Evolutionary conservation across 345 rosid species (phyloP).

Genomic region (Acer campestre): DNA sequence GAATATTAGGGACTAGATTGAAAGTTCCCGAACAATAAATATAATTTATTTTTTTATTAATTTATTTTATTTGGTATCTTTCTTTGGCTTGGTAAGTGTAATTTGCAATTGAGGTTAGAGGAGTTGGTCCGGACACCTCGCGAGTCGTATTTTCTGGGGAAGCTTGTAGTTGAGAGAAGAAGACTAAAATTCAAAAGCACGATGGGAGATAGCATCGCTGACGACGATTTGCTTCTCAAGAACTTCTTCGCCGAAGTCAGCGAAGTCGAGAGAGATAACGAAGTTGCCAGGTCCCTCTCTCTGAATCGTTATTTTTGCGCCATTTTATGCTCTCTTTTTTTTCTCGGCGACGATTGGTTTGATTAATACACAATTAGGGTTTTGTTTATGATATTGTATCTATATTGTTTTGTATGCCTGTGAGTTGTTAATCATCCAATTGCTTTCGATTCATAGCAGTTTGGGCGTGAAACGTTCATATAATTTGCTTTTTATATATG

Average conservation of each 20-base stretch:
- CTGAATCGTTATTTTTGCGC: not conserved
- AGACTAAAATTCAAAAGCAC: conserved; percentile 7
- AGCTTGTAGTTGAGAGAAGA: not conserved
- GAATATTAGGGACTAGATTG: too few relatives aligned
- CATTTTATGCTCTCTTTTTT: not conserved
- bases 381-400: conserved; percentile 16
- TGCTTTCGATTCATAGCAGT: not conserved
- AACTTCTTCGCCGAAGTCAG: conserved; percentile 95
- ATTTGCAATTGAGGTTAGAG: not conserved
- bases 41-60: too few relatives aligned
- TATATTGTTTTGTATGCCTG: not conserved
- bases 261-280: conserved; percentile 95
- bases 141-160: too few relatives aligned
- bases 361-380: conserved; percentile 32
- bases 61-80: too few relatives aligned
- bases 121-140: too few relatives aligned
- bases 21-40: too few relatives aligned
- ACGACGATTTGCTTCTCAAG: conserved; percentile 83
- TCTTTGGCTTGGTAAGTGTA: not conserved
- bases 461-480: not conserved
- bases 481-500: not conserved
- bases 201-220: conserved; percentile 59
- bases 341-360: conserved; percentile 15
- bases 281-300: conserved; percentile 73
- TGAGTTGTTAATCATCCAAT: not conserved